Evolutionary conservation across 1,284 basidiomycete genomes (phyloP).

Genomic region (Spongiforma sp.): DNA sequence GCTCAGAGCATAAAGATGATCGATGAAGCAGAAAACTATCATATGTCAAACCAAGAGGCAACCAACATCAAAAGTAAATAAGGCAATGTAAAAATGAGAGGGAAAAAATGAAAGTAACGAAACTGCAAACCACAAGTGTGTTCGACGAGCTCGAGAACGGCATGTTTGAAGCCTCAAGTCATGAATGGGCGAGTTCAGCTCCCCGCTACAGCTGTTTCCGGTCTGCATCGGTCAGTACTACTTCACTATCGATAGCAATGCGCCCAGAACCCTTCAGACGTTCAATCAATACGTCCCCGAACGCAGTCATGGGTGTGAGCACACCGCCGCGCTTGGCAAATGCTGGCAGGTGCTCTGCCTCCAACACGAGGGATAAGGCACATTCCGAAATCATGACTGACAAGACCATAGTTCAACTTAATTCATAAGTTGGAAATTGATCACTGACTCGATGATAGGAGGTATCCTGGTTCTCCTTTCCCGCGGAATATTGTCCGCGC

Average conservation of each 20-base stretch:
- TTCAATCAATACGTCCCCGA: slow-evolving; percentile 74
- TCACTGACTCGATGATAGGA: slow-evolving; percentile 63
- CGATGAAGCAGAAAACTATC: too few species aligned
- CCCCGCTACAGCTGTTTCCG: slow-evolving; percentile 20
- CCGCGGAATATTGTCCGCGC: slow-evolving; percentile 66
- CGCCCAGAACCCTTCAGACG: slow-evolving; percentile 61
- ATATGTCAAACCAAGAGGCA: too few species aligned
- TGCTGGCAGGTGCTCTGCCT: slow-evolving; percentile 54
- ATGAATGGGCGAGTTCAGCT: too few species aligned
- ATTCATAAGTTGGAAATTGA: background rate
- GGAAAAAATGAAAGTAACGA: too few species aligned
- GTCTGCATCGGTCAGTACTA: slow-evolving; percentile 33
- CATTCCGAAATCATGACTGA: slow-evolving; percentile 79
- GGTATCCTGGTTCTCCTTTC: slow-evolving; percentile 84
- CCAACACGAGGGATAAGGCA: slow-evolving; percentile 69
- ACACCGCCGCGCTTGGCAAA: slow-evolving; percentile 72
- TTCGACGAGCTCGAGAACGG: too few species aligned
- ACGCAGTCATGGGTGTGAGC: slow-evolving; percentile 77
- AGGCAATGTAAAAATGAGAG: too few species aligned
- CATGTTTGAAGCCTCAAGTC: background rate
- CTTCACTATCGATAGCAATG: slow-evolving; percentile 59
- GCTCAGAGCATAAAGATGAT: too few species aligned
- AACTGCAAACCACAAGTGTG: too few species aligned
- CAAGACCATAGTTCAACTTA: slow-evolving; percentile 9
- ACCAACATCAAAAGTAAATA: too few species aligned